These are phyloP conservation scores for Apophysomyces elegans DNA, from an alignment of 371 early-diverging fungal genomes.

Conservation along the genomic window DNA sequence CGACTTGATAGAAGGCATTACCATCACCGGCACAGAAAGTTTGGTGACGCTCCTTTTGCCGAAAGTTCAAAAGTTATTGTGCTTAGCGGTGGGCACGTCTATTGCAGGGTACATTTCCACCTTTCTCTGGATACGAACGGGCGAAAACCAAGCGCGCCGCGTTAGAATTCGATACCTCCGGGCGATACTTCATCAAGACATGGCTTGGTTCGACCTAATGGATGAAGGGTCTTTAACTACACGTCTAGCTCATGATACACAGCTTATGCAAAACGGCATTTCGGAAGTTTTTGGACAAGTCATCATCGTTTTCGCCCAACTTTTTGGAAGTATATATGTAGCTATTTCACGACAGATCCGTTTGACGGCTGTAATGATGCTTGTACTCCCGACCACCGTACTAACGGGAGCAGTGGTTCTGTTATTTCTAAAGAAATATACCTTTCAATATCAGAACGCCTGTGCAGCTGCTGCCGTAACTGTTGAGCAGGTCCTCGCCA, in stretches of 20 bases:
- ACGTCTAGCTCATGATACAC: constrained; percentile 72
- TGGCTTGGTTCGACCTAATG: no score
- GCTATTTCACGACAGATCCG: constrained; percentile 82
- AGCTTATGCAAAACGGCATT: constrained; percentile 83
- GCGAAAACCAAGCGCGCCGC: constrained; percentile 28
- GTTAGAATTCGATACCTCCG: no score
- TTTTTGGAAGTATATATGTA: constrained; percentile 32
- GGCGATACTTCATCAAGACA: no score
- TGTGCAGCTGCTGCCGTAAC: constrained; percentile 67
- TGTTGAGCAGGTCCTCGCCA: constrained; percentile 75
- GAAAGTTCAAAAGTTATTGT: constrained; percentile 18
- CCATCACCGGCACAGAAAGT: constrained; percentile 29
- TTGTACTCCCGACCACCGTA: constrained; percentile 61
- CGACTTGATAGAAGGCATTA: constrained; percentile 10
- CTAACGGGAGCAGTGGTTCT: constrained; percentile 59
- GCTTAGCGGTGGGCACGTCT: constrained; percentile 28
- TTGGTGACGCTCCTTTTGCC: constrained; percentile 18
- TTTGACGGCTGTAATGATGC: constrained; percentile 77
- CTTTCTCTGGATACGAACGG: constrained; percentile 38
- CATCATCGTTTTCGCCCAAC: constrained; percentile 60
- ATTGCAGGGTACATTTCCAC: constrained; percentile 28
- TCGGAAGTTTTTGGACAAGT: constrained; percentile 81
- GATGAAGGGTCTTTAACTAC: constrained; percentile 65
- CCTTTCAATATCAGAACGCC: constrained; percentile 50
- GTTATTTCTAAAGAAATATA: constrained; percentile 49